Conservation (phyloP, 305 asterid species). For the Fraxinus sp. region DNA sequence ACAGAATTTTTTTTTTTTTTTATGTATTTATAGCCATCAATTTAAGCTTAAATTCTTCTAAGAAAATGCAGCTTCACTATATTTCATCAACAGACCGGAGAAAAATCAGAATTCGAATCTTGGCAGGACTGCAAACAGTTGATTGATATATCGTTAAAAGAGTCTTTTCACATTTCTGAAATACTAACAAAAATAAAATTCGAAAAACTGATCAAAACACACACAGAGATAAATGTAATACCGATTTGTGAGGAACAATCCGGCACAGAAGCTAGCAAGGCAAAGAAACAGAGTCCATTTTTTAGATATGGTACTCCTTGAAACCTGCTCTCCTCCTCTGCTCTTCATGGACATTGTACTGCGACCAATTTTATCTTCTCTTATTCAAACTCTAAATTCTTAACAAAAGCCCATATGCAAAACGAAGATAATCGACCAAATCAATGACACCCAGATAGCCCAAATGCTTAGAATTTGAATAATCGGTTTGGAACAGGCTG, state of each 20-base stretch:
- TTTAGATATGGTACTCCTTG: constrained; percentile 50
- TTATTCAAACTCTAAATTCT: constrained; percentile 8
- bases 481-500: constrained; percentile 12
- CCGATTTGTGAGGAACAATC: constrained; percentile 81
- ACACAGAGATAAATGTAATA: constrained; percentile 13
- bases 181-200: neutral
- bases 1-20: neutral
- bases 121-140: neutral
- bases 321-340: constrained; percentile 59
- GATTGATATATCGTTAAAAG: neutral
- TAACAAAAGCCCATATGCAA: constrained; percentile 38
- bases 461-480: constrained; percentile 27
- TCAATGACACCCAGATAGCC: constrained; percentile 12
- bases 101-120: constrained; percentile 2
- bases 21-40: neutral
- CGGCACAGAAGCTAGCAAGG: constrained; percentile 66
- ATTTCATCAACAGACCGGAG: neutral
- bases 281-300: constrained; percentile 77
- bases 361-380: neutral
- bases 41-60: neutral
- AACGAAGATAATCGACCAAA: constrained; percentile 2
- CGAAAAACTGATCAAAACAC: neutral
- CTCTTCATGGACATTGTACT: constrained; percentile 49
- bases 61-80: neutral
- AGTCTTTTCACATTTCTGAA: neutral